Conservation (phyloP, 1,284 basidiomycete genomes). For the Vanrija sp. region DNA sequence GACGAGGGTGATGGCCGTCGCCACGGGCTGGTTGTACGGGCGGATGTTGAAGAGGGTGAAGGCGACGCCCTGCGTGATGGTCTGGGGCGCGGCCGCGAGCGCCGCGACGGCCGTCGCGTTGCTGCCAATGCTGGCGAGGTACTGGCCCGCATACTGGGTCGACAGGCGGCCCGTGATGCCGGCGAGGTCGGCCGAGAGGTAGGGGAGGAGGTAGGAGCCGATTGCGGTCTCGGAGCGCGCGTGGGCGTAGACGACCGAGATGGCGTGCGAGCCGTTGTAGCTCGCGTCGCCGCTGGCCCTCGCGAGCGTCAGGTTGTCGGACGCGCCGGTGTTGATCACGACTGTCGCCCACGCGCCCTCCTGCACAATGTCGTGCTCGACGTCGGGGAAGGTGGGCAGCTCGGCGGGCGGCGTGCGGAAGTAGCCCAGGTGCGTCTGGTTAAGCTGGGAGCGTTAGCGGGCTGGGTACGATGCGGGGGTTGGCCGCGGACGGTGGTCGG, state of each 20-base stretch:
- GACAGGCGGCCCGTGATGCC: conserved; percentile 26
- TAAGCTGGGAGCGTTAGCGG: conserved; percentile 14
- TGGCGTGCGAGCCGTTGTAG: conserved; percentile 32
- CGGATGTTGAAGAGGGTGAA: conserved; percentile 58
- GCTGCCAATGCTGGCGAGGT: conserved; percentile 31
- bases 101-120: conserved; percentile 53
- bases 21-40: conserved; percentile 64
- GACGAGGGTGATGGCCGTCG: conserved; percentile 66
- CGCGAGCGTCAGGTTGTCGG: conserved; percentile 25
- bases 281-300: conserved; percentile 30
- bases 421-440: conserved; percentile 28
- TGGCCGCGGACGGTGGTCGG: neutral
- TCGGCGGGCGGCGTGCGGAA: conserved; percentile 33
- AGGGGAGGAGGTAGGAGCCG: conserved; percentile 43
- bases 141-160: conserved; percentile 27
- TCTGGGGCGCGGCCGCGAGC: conserved; percentile 57
- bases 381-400: conserved; percentile 24
- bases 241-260: conserved; percentile 44
- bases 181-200: conserved; percentile 27
- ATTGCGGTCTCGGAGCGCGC: conserved; percentile 48
- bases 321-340: conserved; percentile 38
- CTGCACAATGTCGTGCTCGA: conserved; percentile 36
- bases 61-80: conserved; percentile 56
- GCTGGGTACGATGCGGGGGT: neutral
- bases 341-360: conserved; percentile 45